A percentile compares a stretch with the other conserved stretches of the same genome.
Conservation (phyloP, 192 early-diverging fungal genomes). For the Backusella australiensis region DNA sequence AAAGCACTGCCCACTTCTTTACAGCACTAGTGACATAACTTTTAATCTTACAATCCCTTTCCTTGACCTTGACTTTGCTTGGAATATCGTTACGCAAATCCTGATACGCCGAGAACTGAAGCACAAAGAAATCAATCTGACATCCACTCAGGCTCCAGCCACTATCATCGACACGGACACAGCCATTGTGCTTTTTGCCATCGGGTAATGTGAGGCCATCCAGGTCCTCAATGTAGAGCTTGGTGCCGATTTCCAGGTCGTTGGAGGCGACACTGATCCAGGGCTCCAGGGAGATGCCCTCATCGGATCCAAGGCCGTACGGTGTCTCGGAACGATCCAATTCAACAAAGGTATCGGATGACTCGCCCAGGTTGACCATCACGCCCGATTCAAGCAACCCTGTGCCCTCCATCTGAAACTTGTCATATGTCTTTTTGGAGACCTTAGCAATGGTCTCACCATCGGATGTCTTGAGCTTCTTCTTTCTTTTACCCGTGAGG, state of each 20-base stretch:
- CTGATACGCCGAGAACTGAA: slow-evolving; percentile 15
- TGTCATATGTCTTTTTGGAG: slow-evolving; percentile 28
- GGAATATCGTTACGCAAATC: slow-evolving; percentile 11
- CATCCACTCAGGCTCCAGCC: slow-evolving; percentile 32
- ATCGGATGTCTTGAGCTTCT: slow-evolving; percentile 9
- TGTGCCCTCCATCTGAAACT: slow-evolving; percentile 43
- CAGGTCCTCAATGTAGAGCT: slow-evolving; percentile 29
- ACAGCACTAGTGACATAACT: slow-evolving; percentile 20
- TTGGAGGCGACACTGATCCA: slow-evolving; percentile 42
- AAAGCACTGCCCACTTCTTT: slow-evolving; percentile 19
- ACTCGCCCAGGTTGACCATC: slow-evolving; percentile 25
- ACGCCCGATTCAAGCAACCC: slow-evolving; percentile 28
- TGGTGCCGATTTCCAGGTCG: slow-evolving; percentile 33
- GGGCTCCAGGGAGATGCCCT: slow-evolving; percentile 23
- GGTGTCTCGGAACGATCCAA: slow-evolving; percentile 31
- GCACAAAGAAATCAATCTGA: slow-evolving; percentile 36
- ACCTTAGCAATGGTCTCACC: slow-evolving; percentile 34
- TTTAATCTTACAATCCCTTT: slow-evolving; percentile 15
- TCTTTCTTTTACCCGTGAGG: slow-evolving; percentile 13
- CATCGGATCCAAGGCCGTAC: slow-evolving; percentile 20
- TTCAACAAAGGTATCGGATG: slow-evolving; percentile 7
- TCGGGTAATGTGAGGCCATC: slow-evolving; percentile 31
- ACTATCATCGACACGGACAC: slow-evolving; percentile 39
- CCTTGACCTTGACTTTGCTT: background rate
- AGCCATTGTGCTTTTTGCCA: slow-evolving; percentile 42